Conservation (phyloP, 768 basidiomycete genomes). For the Cystofilobasidium ferigula region DNA sequence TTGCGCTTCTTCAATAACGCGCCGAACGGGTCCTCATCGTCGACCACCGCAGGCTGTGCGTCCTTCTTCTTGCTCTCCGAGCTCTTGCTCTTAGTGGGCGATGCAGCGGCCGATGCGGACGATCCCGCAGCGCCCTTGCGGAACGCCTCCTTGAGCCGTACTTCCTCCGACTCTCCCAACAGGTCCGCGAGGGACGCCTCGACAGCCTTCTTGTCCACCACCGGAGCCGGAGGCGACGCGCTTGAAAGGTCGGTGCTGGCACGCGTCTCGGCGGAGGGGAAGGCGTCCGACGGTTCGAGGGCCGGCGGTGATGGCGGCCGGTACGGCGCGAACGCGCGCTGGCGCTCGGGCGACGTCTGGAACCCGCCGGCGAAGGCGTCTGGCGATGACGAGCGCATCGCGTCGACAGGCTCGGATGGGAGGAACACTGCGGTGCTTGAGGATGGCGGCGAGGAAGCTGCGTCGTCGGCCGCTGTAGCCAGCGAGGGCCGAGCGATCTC, state of each 20-base stretch:
- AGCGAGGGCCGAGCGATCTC: too few relatives aligned
- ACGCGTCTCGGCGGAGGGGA: background rate
- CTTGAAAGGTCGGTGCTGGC: background rate
- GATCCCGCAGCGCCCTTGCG: background rate
- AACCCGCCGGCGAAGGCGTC: background rate
- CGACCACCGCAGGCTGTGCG: background rate
- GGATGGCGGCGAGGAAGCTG: background rate
- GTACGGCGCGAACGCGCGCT: background rate
- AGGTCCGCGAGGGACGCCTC: slow-evolving; percentile 6
- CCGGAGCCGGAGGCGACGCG: background rate
- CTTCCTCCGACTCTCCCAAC: slow-evolving; percentile 20
- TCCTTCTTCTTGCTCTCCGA: background rate
- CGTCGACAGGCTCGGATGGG: background rate
- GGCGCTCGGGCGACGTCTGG: background rate
- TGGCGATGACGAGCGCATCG: background rate
- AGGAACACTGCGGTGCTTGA: too few relatives aligned
- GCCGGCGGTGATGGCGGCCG: background rate
- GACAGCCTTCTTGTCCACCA: background rate
- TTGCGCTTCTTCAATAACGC: background rate
- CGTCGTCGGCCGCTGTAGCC: background rate
- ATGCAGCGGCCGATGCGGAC: background rate
- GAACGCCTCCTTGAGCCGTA: slow-evolving; percentile 24
- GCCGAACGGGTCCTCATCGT: slow-evolving; percentile 12
- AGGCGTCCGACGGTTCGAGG: background rate
- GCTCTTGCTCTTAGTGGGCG: background rate